Base-by-base conservation (phyloP, 1,284 basidiomycete species). In the Sparassis latifolia region DNA sequence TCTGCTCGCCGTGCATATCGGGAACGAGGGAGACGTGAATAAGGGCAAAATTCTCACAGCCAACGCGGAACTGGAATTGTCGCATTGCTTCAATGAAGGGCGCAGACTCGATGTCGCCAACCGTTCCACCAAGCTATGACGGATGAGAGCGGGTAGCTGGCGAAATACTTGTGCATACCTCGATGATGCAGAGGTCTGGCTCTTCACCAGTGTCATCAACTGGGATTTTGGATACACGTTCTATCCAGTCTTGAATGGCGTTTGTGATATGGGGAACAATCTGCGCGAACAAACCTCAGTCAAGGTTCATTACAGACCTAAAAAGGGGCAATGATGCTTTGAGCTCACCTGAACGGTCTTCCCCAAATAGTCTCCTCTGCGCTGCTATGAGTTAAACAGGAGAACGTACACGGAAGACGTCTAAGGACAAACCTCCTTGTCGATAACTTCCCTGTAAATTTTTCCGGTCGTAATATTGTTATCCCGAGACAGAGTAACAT, bases 401-500 rank as follows among this genome's bases (percentile, higher is more conserved):
- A 49, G 32, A 10, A 10, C 10, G 10, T 7, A 10, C 10, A 27
- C 20, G 30, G n/a, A n/a, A 32, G 35, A 10, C 20, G 28, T 31
- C 10, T 29, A 37, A 42, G 37, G 33, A 51, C 44, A 4, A 53
- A 92, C 92, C 87, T 99, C 96, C 68, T 89, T 93, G 66, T 98
- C 95, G 57, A 99, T 99, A 50, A 99, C 96, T 61, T 98, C 85
- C 54, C 86, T 80, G 70, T 99, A 99, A 51, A 99, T 94, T 75
- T 99, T 99, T 45, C 96, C 96, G 2, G 96, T 99, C 30, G 96
- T 99, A 64, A 99, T 92, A 69, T 99, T 99, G 75, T 99, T 98
- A 66, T 99, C 93, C 54, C 86, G 81, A 42, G 89, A 89, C 38
- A 99, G 77, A 0, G 95, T 98, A 48, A 99, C 89, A 64, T 99